These are phyloP conservation scores for Daldinia decipiens DNA, from an alignment of 495 filamentous ascomycete species.

Conservation along the genomic window DNA sequence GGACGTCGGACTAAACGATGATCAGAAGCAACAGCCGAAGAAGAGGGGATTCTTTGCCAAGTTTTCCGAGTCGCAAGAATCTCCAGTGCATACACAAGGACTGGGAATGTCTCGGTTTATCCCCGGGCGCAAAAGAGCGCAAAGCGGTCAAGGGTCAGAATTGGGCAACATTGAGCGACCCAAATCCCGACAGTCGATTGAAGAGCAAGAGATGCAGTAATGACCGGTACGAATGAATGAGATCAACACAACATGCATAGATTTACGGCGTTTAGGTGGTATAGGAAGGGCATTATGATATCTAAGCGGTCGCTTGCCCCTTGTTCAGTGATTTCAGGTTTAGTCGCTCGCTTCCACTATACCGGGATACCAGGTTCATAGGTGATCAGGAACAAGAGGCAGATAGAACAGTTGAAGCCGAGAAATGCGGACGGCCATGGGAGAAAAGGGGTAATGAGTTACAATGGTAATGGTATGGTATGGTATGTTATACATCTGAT, in stretches of 20 bases:
- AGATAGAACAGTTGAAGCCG: constrained; percentile 20
- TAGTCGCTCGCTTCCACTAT: constrained; percentile 38
- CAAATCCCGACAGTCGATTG: constrained; percentile 43
- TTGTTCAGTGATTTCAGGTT: constrained; percentile 23
- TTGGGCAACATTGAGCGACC: constrained; percentile 65
- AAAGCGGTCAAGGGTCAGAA: constrained; percentile 78
- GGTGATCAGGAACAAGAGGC: constrained; percentile 33
- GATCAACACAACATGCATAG: constrained; percentile 34
- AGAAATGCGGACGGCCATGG: constrained; percentile 22
- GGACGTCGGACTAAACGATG: constrained; percentile 88
- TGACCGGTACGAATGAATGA: constrained; percentile 24
- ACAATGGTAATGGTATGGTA: constrained; percentile 30
- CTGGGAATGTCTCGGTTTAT: constrained; percentile 70
- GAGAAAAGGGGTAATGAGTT: constrained; percentile 30
- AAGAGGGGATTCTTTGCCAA: constrained; percentile 86
- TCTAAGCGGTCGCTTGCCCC: constrained; percentile 46
- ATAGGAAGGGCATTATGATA: constrained; percentile 42
- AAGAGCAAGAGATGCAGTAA: constrained; percentile 52
- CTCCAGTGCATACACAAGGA: constrained; percentile 52
- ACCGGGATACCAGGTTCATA: constrained; percentile 31
- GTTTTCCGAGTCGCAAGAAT: constrained; percentile 71
- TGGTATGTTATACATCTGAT: constrained; percentile 30
- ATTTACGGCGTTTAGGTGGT: constrained; percentile 43
- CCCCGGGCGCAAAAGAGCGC: constrained; percentile 75
- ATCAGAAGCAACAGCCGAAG: constrained; percentile 68